Conservation (phyloP, 2,329 filamentous ascomycete species). For the Aspergillus transmontanensis region DNA sequence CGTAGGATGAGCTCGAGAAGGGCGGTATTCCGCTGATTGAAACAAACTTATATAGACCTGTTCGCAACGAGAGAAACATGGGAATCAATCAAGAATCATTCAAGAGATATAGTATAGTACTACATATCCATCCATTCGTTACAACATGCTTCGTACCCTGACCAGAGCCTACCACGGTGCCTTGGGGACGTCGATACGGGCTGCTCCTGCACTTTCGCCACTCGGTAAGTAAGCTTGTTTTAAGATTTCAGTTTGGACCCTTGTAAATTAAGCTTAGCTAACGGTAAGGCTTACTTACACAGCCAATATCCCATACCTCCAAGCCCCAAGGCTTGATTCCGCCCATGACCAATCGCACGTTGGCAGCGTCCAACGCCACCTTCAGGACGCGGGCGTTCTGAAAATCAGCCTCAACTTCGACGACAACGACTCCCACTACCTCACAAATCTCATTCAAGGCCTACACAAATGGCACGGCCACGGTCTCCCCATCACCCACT, state of each 20-base stretch:
- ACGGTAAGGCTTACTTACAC: neutral
- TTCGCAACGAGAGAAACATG: neutral
- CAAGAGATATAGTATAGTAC: neutral
- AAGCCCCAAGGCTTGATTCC: neutral
- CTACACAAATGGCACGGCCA: slow-evolving; percentile 40
- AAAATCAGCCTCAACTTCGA: slow-evolving; percentile 39
- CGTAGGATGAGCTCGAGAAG: too few relatives aligned
- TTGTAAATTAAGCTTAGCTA: neutral
- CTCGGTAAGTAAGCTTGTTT: neutral
- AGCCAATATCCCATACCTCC: neutral
- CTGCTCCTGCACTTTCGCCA: neutral
- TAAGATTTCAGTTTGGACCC: too few relatives aligned
- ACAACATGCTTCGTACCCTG: neutral
- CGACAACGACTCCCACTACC: slow-evolving; percentile 39
- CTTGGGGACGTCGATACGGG: neutral
- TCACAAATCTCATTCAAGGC: slow-evolving; percentile 34
- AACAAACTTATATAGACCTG: neutral
- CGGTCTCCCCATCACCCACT: slow-evolving; percentile 45
- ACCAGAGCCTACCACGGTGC: neutral
- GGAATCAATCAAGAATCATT: too few relatives aligned
- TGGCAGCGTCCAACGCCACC: neutral
- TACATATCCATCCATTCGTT: neutral
- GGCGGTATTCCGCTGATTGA: neutral
- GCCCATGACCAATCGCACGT: neutral
- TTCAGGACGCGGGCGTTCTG: slow-evolving; percentile 32